Base-by-base conservation (phyloP, 768 basidiomycete species). In the Lepiota brunneoincarnata region DNA sequence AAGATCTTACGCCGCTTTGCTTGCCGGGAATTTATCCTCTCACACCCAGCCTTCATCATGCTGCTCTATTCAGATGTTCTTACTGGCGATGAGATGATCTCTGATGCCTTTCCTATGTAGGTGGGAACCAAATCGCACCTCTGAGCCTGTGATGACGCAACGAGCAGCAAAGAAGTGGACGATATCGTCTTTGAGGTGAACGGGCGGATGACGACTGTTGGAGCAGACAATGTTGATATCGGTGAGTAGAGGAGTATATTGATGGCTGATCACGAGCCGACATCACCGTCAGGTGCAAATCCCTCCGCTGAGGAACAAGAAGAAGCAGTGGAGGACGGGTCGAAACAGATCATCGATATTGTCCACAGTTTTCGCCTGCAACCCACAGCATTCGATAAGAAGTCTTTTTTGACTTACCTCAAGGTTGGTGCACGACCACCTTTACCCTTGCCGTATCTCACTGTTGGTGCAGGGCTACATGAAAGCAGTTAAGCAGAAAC, bases 291-390 rank as follows among this genome's bases (percentile, higher is more conserved):
- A 94, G 93, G 95, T 68, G 93, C 89, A 54, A 96, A 98, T 72
- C 89, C 95, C 37, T 98, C 95, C 41, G 75, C 85, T 5, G 96
- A 98, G 74, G 96, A 97, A 49, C 74, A 74, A 43, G 85, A 83
- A 0, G 97, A 98, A 51, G 76, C 75, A 23, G 69, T 95, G 51
- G 95, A 93, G 69, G 89, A 90, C 0, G 91, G 90, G 58, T 76
- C 82, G n/a, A 4, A 46, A 12, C 75, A 75, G 54, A 87, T 96
- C 67, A 98, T 94, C 87, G 93, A 98, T 71, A 79, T 98, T 59
- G 84, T 85, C 48, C 74, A 92, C 77, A 93, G 93, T 37, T 94
- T 95, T 86, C 89, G 95, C 63, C 87, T 99, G 56, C 82, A 89
- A 64, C 17, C 66, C 24, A 95, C 92, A 11, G 2, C 65, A 1